Evolutionary conservation across 225 moss, liverwort and hornwort genomes (phyloP).

Genomic region (Marchantia paleacea): DNA sequence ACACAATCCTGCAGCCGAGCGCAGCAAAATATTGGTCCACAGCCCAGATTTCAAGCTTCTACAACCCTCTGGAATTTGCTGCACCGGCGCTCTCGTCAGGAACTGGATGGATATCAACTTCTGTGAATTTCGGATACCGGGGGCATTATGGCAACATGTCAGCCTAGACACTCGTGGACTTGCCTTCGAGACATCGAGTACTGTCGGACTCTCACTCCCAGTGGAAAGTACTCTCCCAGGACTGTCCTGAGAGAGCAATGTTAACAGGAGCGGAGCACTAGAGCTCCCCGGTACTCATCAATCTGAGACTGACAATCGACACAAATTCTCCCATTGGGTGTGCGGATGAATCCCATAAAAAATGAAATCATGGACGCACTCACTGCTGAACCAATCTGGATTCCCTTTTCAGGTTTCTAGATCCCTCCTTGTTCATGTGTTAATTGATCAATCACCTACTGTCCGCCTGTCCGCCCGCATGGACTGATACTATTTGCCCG

Average conservation of each 20-base stretch:
- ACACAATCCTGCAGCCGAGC: no score
- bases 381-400: conserved; percentile 9
- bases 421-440: not conserved
- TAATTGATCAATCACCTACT: not conserved
- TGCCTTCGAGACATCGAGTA: not conserved
- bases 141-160: not conserved
- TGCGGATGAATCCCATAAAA: not conserved
- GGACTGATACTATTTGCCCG: not conserved
- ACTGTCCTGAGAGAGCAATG: conserved; percentile 11
- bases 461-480: not conserved
- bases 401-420: not conserved
- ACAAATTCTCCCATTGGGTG: not conserved
- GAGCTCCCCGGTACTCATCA: conserved; percentile 3
- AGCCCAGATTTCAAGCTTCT: not conserved
- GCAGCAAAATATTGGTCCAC: not conserved
- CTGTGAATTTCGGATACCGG: not conserved
- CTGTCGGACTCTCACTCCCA: not conserved
- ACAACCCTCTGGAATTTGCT: not conserved
- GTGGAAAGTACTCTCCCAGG: conserved; percentile 13
- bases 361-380: conserved; percentile 11
- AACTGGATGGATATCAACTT: not conserved
- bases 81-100: not conserved
- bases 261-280: not conserved
- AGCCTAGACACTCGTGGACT: not conserved
- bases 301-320: not conserved